Base-by-base conservation (phyloP, 2,329 filamentous ascomycete species). In the Sclerotiophoma versabilis region DNA sequence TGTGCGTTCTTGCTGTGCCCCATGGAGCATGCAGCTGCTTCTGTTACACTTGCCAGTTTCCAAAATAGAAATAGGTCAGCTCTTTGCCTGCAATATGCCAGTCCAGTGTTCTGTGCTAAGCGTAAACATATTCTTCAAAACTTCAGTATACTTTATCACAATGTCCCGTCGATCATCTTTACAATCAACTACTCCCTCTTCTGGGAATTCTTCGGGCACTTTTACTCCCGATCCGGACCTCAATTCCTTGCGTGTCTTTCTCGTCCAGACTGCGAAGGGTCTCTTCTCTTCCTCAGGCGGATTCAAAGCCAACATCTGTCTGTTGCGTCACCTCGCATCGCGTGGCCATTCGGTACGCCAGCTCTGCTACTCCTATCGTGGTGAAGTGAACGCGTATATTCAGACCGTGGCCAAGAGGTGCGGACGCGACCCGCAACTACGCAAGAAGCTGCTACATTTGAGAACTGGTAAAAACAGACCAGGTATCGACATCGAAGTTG, bases 261-360 rank as follows among this genome's bases (percentile, higher is more conserved):
- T 42, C 9, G 5, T 42, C 3, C 38, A 42, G n/a, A 42, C 38
- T 5, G 38, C 38, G 11, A 39, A 46, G 5, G 49, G 49, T n/a
- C 49, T 52, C 11, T 45, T 46, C n/a, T 52, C 49, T 26, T 46
- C 49, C 20, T 52, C 49, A 11, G 49, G 49, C 10, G 49, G 49
- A 14, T 46, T 46, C 41, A 52, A 52, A 15, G 33, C 49, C 11
- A 52, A 52, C 15, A 30, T 52, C 17, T 41, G 33, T n/a, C 37
- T 52, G 15, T 27, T 52, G 33, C 49, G 49, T 22, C 27, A 52
- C 34, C 49, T 52, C 19, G 49, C 49, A 25, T 52, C 49, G 25
- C 42, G 49, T 11, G 26, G 42, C n/a, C 42, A 52, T 32, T 26
- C 34, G 5, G 41, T 52, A 6, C 49, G 49, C 34, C 49, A 52